Conservation (phyloP, 2,329 filamentous ascomycete genomes). For the Neocatenulostroma microsporum region DNA sequence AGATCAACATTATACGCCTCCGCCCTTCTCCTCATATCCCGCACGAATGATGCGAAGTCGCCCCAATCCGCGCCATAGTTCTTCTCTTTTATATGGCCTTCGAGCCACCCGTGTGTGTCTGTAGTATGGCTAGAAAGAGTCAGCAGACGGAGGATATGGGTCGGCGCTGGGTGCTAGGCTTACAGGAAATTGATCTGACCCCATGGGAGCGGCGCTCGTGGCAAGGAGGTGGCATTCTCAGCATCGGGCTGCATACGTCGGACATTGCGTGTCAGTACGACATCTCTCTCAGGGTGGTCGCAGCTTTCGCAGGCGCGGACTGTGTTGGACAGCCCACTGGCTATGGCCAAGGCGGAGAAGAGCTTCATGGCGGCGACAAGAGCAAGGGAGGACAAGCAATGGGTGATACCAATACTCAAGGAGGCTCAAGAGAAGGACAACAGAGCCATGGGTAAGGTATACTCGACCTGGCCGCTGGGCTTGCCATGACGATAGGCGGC, state of each 20-base stretch:
- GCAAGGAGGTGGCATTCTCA: slow-evolving; percentile 31
- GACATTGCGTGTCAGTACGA: slow-evolving; percentile 35
- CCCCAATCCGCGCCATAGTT: slow-evolving; percentile 62
- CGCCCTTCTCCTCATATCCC: slow-evolving; percentile 53
- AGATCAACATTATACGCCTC: slow-evolving; percentile 51
- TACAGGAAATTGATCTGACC: slow-evolving; percentile 57
- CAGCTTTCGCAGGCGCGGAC: slow-evolving; percentile 30
- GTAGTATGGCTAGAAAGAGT: slow-evolving; percentile 43
- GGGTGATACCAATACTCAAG: too few relatives aligned
- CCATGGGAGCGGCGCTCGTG: slow-evolving; percentile 47
- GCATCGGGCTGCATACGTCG: slow-evolving; percentile 41
- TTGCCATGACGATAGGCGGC: too few relatives aligned
- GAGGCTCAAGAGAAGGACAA: too few relatives aligned
- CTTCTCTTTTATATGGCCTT: slow-evolving; percentile 46
- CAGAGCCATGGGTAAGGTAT: too few relatives aligned
- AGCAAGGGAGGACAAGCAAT: background rate
- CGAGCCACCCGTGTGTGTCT: slow-evolving; percentile 54
- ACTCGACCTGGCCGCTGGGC: too few relatives aligned
- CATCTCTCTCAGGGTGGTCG: slow-evolving; percentile 34
- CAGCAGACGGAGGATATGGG: too few relatives aligned
- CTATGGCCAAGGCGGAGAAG: slow-evolving; percentile 15
- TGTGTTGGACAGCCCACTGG: slow-evolving; percentile 4
- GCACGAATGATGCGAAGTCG: slow-evolving; percentile 55
- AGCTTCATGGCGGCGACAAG: slow-evolving; percentile 1
- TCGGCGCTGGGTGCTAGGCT: background rate